Percentiles rank a stretch among this genome's conserved stretches.
These are phyloP conservation scores for Brasilioporus rufonigricans DNA, from an alignment of 768 basidiomycete genomes.

Conservation along the genomic window DNA sequence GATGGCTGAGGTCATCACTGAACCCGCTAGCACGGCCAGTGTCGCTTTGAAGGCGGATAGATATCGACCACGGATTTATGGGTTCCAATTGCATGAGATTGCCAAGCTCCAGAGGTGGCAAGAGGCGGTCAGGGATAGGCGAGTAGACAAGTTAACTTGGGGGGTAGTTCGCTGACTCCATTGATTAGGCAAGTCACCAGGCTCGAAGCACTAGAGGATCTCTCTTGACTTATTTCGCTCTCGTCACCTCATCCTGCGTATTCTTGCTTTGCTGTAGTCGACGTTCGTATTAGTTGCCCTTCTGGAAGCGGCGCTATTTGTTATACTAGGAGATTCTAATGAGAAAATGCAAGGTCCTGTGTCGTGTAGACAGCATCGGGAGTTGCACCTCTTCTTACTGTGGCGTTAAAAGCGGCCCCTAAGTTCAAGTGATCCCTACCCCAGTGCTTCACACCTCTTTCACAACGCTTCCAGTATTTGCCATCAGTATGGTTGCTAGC, in stretches of 20 bases:
- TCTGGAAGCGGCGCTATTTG: background rate
- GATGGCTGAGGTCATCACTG: slow-evolving; percentile 54
- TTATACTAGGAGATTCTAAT: slow-evolving; percentile 1
- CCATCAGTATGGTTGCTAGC: slow-evolving; percentile 1
- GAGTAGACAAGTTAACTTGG: slow-evolving; percentile 2
- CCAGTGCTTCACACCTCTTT: background rate
- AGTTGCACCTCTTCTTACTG: background rate
- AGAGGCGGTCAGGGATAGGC: slow-evolving; percentile 88
- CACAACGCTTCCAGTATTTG: background rate
- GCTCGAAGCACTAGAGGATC: slow-evolving; percentile 46
- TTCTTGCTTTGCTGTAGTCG: slow-evolving; percentile 9
- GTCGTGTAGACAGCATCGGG: background rate
- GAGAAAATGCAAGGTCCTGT: background rate
- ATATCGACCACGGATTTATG: slow-evolving; percentile 92
- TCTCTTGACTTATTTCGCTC: slow-evolving; percentile 18
- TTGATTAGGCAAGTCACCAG: slow-evolving; percentile 44
- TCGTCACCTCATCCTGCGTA: background rate
- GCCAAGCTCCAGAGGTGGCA: slow-evolving; percentile 96
- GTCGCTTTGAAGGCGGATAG: slow-evolving; percentile 89
- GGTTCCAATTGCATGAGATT: slow-evolving; percentile 93
- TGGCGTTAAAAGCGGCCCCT: background rate
- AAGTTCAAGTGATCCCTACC: background rate
- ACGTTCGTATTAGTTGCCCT: background rate
- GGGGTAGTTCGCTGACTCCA: slow-evolving; percentile 5
- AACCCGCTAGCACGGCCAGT: slow-evolving; percentile 71